Percentiles rank a stretch among this genome's conserved stretches.
Evolutionary conservation across 2,329 filamentous ascomycete species (phyloP).

Genomic region (Aspergillus bombycis): DNA sequence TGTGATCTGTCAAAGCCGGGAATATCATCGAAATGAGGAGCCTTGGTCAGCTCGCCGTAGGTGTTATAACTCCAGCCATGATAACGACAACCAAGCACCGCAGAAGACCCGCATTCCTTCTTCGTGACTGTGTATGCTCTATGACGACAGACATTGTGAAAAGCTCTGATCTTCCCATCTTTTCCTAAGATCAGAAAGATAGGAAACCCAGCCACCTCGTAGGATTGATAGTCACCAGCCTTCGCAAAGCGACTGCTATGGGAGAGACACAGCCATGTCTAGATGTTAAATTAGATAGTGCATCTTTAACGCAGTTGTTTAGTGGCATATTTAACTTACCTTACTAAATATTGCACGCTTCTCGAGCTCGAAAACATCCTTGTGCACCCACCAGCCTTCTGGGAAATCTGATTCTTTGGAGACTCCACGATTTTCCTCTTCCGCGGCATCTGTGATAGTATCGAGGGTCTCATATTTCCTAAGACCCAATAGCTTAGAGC

Average conservation of each 20-base stretch:
- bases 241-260: conserved; percentile 53
- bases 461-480: neutral
- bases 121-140: conserved; percentile 63
- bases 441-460: neutral
- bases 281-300: neutral
- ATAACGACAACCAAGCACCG: conserved; percentile 62
- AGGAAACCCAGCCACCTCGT: conserved; percentile 59
- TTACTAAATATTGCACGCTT: conserved; percentile 55
- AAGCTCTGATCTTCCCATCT: conserved; percentile 57
- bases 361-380: conserved; percentile 52
- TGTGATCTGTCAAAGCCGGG: conserved; percentile 59
- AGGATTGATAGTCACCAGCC: conserved; percentile 61
- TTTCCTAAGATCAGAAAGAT: conserved; percentile 59
- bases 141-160: conserved; percentile 67
- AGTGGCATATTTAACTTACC: conserved; percentile 29
- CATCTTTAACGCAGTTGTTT: neutral
- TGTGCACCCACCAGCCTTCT: conserved; percentile 41
- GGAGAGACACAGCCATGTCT: conserved; percentile 42
- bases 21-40: conserved; percentile 61
- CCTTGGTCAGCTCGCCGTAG: conserved; percentile 61
- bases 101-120: conserved; percentile 54
- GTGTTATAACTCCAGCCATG: conserved; percentile 67
- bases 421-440: conserved; percentile 23
- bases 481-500: neutral
- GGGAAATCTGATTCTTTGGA: conserved; percentile 48